A percentile compares a stretch with the other conserved stretches of the same genome.
Evolutionary conservation across 495 filamentous ascomycete genomes (phyloP).

Genomic region (Trichoderma virens): DNA sequence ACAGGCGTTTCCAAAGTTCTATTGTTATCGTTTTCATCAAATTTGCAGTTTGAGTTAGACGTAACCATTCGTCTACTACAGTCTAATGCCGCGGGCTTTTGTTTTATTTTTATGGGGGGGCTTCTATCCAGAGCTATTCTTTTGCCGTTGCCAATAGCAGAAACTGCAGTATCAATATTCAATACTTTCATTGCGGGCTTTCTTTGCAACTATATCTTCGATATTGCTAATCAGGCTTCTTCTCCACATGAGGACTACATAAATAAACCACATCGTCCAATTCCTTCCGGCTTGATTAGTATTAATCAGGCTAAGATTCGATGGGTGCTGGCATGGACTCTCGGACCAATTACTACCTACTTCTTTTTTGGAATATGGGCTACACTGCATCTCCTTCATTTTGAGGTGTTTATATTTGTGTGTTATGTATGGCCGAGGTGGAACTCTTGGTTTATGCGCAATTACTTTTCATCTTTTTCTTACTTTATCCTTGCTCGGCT

Average conservation of each 20-base stretch:
- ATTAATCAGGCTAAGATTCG: neutral
- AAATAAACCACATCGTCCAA: neutral
- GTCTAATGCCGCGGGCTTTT: neutral
- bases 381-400: neutral
- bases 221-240: neutral
- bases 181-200: neutral
- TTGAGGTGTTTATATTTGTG: neutral
- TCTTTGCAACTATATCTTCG: neutral
- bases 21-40: too few relatives aligned
- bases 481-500: neutral
- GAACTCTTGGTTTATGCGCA: neutral
- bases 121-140: neutral
- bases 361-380: neutral
- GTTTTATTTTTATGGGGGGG: neutral
- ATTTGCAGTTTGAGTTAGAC: neutral
- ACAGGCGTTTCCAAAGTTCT: too few relatives aligned
- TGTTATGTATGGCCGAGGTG: neutral
- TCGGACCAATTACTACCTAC: neutral
- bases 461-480: neutral
- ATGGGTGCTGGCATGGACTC: neutral
- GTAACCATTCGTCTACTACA: neutral
- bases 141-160: neutral
- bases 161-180: neutral
- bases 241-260: neutral
- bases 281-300: neutral